These are phyloP conservation scores for Starmera quercuum DNA, from an alignment of 805 yeast genomes.

Conservation along the genomic window DNA sequence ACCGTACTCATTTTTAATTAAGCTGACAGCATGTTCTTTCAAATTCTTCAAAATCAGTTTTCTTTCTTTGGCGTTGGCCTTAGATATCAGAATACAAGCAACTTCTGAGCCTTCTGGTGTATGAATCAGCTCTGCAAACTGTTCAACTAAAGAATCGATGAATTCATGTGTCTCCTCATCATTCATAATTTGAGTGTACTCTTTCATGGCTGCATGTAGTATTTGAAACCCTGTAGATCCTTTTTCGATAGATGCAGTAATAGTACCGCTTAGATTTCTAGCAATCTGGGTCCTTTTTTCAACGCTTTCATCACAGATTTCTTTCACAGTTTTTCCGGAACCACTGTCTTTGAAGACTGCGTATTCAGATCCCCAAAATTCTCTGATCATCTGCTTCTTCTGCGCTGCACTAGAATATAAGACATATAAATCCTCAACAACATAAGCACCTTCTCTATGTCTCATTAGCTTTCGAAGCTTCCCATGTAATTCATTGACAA, in stretches of 20 bases:
- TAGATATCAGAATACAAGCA: conserved; percentile 72
- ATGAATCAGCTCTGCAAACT: conserved; percentile 90
- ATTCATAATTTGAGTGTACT: conserved; percentile 67
- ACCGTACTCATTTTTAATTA: conserved; percentile 83
- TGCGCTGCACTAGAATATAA: conserved; percentile 81
- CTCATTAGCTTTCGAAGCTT: conserved; percentile 86
- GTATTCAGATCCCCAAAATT: conserved; percentile 94
- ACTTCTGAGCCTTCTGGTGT: conserved; percentile 93
- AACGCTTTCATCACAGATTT: conserved; percentile 55
- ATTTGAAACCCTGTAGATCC: conserved; percentile 96
- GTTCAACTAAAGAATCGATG: conserved; percentile 77
- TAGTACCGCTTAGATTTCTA: conserved; percentile 71
- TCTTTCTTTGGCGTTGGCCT: conserved; percentile 89
- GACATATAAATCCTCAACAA: conserved; percentile 85
- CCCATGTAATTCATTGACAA: conserved; percentile 84
- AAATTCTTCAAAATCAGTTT: conserved; percentile 66
- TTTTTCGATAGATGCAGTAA: conserved; percentile 85
- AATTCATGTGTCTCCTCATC: conserved; percentile 70
- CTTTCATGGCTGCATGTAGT: conserved; percentile 93
- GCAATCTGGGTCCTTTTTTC: conserved; percentile 76
- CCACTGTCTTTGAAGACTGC: conserved; percentile 82
- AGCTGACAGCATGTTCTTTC: conserved; percentile 66
- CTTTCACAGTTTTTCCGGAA: conserved; percentile 51
- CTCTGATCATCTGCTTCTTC: conserved; percentile 85
- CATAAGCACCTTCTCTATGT: conserved; percentile 97